These are phyloP conservation scores for Acrocalymma vagum DNA, from an alignment of 2,329 filamentous ascomycete species.

Conservation along the genomic window DNA sequence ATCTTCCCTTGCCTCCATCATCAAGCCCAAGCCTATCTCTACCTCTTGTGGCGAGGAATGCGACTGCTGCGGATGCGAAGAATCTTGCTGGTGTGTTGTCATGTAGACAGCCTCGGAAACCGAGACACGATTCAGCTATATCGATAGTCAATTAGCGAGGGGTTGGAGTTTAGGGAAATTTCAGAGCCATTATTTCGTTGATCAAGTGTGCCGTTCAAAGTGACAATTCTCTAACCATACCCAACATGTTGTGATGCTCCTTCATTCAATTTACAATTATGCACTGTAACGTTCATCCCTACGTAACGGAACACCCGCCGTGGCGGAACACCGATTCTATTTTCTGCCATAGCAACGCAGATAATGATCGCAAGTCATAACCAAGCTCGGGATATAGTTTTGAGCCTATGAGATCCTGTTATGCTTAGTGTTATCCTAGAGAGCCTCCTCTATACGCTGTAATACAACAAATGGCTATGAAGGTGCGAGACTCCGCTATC, in stretches of 20 bases:
- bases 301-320: too few species aligned
- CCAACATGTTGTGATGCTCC: too few species aligned
- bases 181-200: too few species aligned
- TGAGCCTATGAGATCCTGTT: background rate
- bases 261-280: too few species aligned
- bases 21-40: slow-evolving; percentile 45
- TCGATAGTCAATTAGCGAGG: too few species aligned
- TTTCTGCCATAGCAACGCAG: slow-evolving; percentile 1
- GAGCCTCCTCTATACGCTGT: background rate
- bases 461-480: slow-evolving; percentile 1
- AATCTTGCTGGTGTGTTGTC: slow-evolving; percentile 47
- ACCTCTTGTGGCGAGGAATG: slow-evolving; percentile 45
- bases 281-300: too few species aligned
- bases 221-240: too few species aligned
- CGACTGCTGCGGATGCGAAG: slow-evolving; percentile 49
- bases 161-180: too few species aligned
- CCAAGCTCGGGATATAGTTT: background rate
- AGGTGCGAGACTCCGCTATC: slow-evolving; percentile 3
- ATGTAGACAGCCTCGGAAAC: too few species aligned
- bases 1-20: slow-evolving; percentile 45
- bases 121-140: too few species aligned
- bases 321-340: too few species aligned
- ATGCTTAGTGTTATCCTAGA: slow-evolving; percentile 1
- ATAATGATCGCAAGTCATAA: background rate
- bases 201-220: too few species aligned